A percentile compares a stretch with the other conserved stretches of the same genome.
These are phyloP conservation scores for Terfezia boudieri DNA, from an alignment of 495 filamentous ascomycete genomes.

Conservation along the genomic window DNA sequence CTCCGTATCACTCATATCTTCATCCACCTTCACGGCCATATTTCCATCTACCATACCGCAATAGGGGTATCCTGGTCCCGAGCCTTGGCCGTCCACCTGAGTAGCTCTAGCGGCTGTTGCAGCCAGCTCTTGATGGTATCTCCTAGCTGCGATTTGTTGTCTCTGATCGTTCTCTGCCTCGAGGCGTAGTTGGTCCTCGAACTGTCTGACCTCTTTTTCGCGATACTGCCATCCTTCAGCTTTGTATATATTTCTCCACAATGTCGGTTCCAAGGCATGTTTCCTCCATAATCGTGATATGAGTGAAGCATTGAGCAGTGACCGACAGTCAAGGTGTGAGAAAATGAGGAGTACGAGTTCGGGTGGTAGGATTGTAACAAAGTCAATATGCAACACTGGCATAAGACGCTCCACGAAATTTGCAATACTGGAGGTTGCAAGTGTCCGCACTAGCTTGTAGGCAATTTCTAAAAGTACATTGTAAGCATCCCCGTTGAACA, in stretches of 20 bases:
- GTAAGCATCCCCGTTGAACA: neutral
- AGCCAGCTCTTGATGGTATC: neutral
- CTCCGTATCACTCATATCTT: neutral
- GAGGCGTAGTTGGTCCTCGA: conserved; percentile 37
- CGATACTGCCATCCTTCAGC: conserved; percentile 68
- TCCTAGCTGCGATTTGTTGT: conserved; percentile 12
- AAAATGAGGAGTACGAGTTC: conserved; percentile 80
- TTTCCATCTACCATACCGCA: conserved; percentile 5
- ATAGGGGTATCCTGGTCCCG: conserved; percentile 23
- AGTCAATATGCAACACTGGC: conserved; percentile 49
- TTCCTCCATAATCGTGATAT: conserved; percentile 63
- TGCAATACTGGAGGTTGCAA: conserved; percentile 18
- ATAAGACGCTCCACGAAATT: conserved; percentile 17
- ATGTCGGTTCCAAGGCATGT: conserved; percentile 55
- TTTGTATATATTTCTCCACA: conserved; percentile 68
- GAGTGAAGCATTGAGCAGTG: conserved; percentile 52
- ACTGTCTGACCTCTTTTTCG: conserved; percentile 36
- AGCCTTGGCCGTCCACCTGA: conserved; percentile 16
- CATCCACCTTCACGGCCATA: neutral
- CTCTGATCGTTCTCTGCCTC: conserved; percentile 25
- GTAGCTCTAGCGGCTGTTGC: conserved; percentile 7
- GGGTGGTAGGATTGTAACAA: conserved; percentile 58
- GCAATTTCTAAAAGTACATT: conserved; percentile 12
- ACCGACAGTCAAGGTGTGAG: conserved; percentile 54
- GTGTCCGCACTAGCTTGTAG: conserved; percentile 18